These are phyloP conservation scores for Sphagnum contortum DNA, from an alignment of 225 moss, liverwort and hornwort species.

Conservation along the genomic window DNA sequence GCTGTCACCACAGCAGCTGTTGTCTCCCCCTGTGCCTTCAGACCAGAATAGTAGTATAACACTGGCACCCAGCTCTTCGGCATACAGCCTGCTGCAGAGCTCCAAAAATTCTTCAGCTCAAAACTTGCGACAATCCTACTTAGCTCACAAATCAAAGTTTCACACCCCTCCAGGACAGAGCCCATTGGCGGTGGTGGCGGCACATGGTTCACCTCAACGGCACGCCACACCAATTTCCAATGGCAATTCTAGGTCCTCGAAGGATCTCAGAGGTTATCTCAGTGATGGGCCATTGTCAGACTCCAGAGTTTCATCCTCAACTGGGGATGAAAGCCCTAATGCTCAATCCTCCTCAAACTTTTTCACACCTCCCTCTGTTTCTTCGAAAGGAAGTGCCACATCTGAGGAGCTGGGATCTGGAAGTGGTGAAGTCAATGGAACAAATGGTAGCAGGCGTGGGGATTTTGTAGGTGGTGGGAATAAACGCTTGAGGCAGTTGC, in stretches of 20 bases:
- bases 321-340: constrained; percentile 20
- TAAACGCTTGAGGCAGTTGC: constrained; percentile 21
- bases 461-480: constrained; percentile 17
- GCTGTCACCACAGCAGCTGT: constrained; percentile 13
- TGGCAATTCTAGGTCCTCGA: constrained; percentile 12
- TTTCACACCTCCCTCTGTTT: constrained; percentile 37
- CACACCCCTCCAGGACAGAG: too few species aligned
- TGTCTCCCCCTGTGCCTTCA: too few species aligned
- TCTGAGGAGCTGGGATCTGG: background rate
- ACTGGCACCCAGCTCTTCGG: background rate
- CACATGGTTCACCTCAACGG: constrained; percentile 11
- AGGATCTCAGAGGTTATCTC: constrained; percentile 12
- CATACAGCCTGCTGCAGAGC: constrained; percentile 9
- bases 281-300: constrained; percentile 25
- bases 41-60: too few species aligned
- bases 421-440: constrained; percentile 4
- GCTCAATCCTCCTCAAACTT: constrained; percentile 17
- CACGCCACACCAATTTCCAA: constrained; percentile 17
- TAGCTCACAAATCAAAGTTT: constrained; percentile 1
- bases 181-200: constrained; percentile 1
- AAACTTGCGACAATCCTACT: constrained; percentile 10
- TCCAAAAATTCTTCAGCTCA: constrained; percentile 20
- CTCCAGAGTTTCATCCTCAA: background rate
- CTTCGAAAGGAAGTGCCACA: constrained; percentile 32
- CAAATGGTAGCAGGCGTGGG: constrained; percentile 10